phyloP scores from a whole-genome alignment of 2,329 filamentous ascomycete genomes.

The Ophiostoma quercus region DNA sequence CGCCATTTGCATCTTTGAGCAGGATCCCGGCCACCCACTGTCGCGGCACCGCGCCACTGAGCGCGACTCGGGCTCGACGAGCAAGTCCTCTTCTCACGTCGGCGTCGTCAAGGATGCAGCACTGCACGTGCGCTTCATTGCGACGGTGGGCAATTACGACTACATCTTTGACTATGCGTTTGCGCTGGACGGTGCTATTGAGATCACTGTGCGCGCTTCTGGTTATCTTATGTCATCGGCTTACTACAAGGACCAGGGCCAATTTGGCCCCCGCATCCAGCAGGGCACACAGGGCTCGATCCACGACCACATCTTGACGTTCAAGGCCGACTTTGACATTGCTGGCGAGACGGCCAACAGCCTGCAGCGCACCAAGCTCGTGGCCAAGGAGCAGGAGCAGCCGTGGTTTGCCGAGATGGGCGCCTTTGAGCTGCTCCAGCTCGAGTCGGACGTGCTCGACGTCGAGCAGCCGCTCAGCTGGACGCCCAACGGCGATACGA shows the following conservation, averaged over 20 bases:
- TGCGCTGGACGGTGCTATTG: conserved; percentile 47
- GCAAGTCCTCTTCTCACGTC: conserved; percentile 34
- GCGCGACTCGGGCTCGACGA: conserved; percentile 26
- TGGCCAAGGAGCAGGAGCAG: conserved; percentile 33
- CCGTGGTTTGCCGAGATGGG: conserved; percentile 38
- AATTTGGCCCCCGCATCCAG: conserved; percentile 36
- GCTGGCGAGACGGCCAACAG: conserved; percentile 34
- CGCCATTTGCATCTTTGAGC: conserved; percentile 54
- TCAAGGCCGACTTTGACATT: conserved; percentile 41
- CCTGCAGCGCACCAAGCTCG: conserved; percentile 35
- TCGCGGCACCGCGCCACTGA: conserved; percentile 42
- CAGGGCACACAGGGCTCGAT: conserved; percentile 35
- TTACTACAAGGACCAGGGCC: conserved; percentile 34
- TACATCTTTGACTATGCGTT: conserved; percentile 48
- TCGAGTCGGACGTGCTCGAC: conserved; percentile 29
- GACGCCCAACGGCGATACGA: conserved; percentile 36
- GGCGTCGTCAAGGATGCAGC: conserved; percentile 45
- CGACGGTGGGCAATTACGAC: conserved; percentile 53
- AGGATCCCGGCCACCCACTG: conserved; percentile 45
- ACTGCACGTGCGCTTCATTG: conserved; percentile 44
- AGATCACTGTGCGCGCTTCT: conserved; percentile 44
- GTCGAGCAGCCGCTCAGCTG: conserved; percentile 33
- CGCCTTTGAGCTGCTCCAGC: conserved; percentile 35
- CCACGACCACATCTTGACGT: conserved; percentile 39
- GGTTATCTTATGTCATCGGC: conserved; percentile 38